These are phyloP conservation scores for Tylopilus vinaceipallidus DNA, from an alignment of 768 basidiomycete species.

Conservation along the genomic window DNA sequence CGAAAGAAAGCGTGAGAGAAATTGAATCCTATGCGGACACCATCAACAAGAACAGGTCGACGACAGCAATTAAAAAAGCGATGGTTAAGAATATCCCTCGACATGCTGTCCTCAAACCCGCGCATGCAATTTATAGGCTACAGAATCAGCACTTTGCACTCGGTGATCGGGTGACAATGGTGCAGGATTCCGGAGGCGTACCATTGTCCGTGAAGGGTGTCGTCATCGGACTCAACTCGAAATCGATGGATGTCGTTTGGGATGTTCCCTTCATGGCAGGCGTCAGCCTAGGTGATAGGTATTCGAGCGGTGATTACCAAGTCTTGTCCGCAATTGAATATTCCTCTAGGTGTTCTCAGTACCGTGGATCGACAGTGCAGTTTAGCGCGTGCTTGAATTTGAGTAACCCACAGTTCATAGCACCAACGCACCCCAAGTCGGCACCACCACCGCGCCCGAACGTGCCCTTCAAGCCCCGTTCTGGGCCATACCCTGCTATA, in stretches of 20 bases:
- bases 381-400: slow-evolving; percentile 90
- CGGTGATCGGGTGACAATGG: slow-evolving; percentile 95
- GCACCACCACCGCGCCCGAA: slow-evolving; percentile 48
- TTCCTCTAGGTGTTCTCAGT: slow-evolving; percentile 73
- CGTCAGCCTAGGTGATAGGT: slow-evolving; percentile 81
- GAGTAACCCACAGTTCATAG: slow-evolving; percentile 80
- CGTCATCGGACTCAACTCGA: slow-evolving; percentile 83
- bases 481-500: slow-evolving; percentile 65
- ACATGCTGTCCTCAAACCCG: slow-evolving; percentile 89
- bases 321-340: neutral
- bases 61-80: slow-evolving; percentile 77
- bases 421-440: slow-evolving; percentile 62
- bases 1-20: slow-evolving; percentile 80
- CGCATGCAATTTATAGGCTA: slow-evolving; percentile 84
- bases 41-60: slow-evolving; percentile 58
- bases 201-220: slow-evolving; percentile 91
- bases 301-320: neutral
- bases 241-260: slow-evolving; percentile 94
- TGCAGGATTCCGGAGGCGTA: slow-evolving; percentile 91
- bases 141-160: slow-evolving; percentile 86
- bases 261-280: slow-evolving; percentile 96
- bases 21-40: slow-evolving; percentile 77
- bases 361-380: slow-evolving; percentile 86
- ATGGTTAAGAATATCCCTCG: slow-evolving; percentile 93
- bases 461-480: slow-evolving; percentile 61